Base-by-base conservation (phyloP, 176 grass and related monocot genomes). In the Ensete ventricosum region DNA sequence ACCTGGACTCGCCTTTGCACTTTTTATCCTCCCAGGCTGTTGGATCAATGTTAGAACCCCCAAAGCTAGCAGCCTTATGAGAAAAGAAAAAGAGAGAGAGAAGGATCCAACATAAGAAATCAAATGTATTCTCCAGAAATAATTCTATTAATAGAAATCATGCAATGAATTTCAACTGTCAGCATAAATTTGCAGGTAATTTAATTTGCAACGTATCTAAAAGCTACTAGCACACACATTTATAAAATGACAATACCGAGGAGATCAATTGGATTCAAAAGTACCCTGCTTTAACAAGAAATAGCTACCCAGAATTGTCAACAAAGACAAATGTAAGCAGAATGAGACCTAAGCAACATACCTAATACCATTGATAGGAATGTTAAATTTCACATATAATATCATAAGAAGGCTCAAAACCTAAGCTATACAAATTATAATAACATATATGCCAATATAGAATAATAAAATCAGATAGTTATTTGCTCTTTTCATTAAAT, bases 1-100 rank as follows among this genome's bases (percentile, higher is more conserved):
- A 99, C 81, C 95, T 87, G 11, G 95, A 99, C 85, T 99, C 90
- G 52, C 95, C 95, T 89, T 94, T 99, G 70, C 95, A 94, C 78
- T 94, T 98, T 24, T 98, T 98, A 78, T 94, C 95, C 83, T 98
- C 95, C 95, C 95, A 98, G 21, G 95, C 95, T 24, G 90, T 89
- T 50, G 90, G 95, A 85, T 98, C 90, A 49, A 98, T 94, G 75
- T 98, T 98, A 26, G 95, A 98, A 51, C 95, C 95, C 73, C 95
- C 95, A 75, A 98, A 98, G 83, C 90, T 98, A 75, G 86, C 82
- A 78, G 90, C 95, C 94, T 97, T 73, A 73, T 3, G 73, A 12
- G 25, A 82, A 59, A 14, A 2, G 60, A 87, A 65, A 25, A 53
- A 11, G 14, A 62, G 14, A 21, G 3, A 52, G 8, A 51, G 8